Percentiles rank a stretch among this genome's conserved stretches.
Conservation (phyloP, 225 moss, liverwort and hornwort genomes). For the Polytrichum commune region DNA sequence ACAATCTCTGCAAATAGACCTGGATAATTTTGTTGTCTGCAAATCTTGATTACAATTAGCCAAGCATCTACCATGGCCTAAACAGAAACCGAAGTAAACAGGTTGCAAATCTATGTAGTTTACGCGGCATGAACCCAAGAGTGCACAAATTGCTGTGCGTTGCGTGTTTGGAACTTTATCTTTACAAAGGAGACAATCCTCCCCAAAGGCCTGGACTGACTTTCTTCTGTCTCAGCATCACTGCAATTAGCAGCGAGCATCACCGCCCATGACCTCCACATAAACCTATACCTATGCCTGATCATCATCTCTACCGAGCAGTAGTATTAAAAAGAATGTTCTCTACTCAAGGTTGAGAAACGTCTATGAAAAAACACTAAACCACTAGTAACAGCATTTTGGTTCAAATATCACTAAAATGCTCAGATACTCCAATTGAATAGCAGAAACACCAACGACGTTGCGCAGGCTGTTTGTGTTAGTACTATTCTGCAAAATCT, state of each 20-base stretch:
- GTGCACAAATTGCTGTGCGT: background rate
- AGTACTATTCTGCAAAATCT: background rate
- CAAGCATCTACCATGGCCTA: too few species aligned
- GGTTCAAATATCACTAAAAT: background rate
- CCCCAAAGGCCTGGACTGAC: background rate
- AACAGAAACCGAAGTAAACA: too few species aligned
- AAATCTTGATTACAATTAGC: too few species aligned
- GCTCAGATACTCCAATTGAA: background rate
- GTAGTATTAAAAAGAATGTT: background rate
- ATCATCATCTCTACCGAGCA: background rate
- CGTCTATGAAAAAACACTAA: background rate
- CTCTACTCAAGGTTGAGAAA: background rate
- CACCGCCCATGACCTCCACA: background rate
- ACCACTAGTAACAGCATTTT: background rate
- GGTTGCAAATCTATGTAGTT: too few species aligned
- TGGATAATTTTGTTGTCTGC: too few species aligned
- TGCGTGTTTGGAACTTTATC: background rate
- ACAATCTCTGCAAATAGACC: too few species aligned
- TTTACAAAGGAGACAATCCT: conserved; percentile 2
- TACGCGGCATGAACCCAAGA: background rate
- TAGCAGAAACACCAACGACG: background rate
- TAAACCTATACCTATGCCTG: background rate
- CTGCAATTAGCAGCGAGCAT: background rate
- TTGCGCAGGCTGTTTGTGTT: background rate
- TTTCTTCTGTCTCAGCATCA: background rate